These are phyloP conservation scores for Aureobasidium sp. DNA, from an alignment of 2,329 filamentous ascomycete genomes.

Conservation along the genomic window DNA sequence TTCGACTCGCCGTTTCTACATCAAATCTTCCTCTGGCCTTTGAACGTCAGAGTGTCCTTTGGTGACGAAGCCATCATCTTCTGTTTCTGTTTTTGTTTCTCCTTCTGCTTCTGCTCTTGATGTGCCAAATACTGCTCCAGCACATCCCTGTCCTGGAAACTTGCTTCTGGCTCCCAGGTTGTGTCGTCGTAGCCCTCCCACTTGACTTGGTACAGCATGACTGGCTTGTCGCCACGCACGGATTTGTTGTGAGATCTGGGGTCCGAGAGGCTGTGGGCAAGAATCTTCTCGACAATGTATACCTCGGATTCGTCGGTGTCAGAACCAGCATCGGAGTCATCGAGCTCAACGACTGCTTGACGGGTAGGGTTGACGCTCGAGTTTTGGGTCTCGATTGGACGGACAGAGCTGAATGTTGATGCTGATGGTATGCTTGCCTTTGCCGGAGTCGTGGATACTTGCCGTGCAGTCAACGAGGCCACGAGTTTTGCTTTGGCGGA, in stretches of 20 bases:
- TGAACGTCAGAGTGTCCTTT: neutral
- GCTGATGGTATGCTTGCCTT: neutral
- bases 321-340: slow-evolving; percentile 11
- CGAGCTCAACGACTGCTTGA: slow-evolving; percentile 6
- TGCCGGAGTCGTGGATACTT: neutral
- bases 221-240: slow-evolving; percentile 20
- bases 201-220: slow-evolving; percentile 28
- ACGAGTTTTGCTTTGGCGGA: neutral
- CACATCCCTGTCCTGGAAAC: slow-evolving; percentile 23
- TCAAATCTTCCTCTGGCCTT: neutral
- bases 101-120: neutral
- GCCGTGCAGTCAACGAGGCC: neutral
- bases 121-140: slow-evolving; percentile 21
- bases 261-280: slow-evolving; percentile 24
- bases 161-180: slow-evolving; percentile 28
- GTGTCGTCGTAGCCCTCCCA: slow-evolving; percentile 26
- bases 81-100: neutral
- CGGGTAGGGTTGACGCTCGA: neutral
- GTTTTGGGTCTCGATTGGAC: neutral
- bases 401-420: neutral
- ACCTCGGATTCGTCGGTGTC: neutral
- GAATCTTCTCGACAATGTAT: slow-evolving; percentile 24
- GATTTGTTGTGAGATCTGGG: slow-evolving; percentile 22
- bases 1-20: neutral
- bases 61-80: neutral